phyloP scores from a whole-genome alignment of 2,329 filamentous ascomycete species.

The Paramyrothecium sp. region DNA sequence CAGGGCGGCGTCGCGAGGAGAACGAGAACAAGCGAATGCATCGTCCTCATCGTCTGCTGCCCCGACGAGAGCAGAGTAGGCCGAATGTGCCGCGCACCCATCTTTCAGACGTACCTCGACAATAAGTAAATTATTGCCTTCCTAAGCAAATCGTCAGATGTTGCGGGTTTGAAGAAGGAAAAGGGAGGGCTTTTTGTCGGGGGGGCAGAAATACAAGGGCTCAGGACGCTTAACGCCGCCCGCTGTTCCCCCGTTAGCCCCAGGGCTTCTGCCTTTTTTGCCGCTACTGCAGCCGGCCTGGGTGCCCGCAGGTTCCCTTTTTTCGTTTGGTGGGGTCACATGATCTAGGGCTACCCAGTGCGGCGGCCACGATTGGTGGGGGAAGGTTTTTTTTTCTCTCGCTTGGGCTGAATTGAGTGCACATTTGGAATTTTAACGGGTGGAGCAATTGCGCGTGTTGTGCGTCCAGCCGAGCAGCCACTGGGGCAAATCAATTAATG shows the following conservation, averaged over 20 bases:
- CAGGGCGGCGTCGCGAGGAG: neutral
- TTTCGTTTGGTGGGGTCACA: constrained; percentile 18
- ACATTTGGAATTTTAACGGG: neutral
- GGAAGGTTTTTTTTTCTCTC: neutral
- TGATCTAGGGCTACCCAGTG: constrained; percentile 20
- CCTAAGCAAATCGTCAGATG: constrained; percentile 62
- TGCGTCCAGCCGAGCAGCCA: constrained; percentile 5
- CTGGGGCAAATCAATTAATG: neutral
- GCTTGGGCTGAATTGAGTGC: neutral
- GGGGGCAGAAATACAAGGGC: constrained; percentile 14
- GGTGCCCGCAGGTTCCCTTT: neutral
- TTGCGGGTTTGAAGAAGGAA: constrained; percentile 33
- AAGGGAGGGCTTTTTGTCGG: neutral
- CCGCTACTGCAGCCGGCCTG: too few species aligned
- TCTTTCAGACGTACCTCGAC: constrained; percentile 62
- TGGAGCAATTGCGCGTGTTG: neutral
- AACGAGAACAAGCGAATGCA: neutral
- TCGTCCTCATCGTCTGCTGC: neutral
- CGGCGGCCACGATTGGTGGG: neutral
- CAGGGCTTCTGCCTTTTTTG: constrained; percentile 8
- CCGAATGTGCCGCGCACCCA: constrained; percentile 21
- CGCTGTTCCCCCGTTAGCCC: neutral
- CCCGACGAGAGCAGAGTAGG: neutral
- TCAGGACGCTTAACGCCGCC: neutral
- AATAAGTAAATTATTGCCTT: constrained; percentile 55